Base-by-base conservation (phyloP, 164 flowering plant species). In the Echeveria elegans region DNA sequence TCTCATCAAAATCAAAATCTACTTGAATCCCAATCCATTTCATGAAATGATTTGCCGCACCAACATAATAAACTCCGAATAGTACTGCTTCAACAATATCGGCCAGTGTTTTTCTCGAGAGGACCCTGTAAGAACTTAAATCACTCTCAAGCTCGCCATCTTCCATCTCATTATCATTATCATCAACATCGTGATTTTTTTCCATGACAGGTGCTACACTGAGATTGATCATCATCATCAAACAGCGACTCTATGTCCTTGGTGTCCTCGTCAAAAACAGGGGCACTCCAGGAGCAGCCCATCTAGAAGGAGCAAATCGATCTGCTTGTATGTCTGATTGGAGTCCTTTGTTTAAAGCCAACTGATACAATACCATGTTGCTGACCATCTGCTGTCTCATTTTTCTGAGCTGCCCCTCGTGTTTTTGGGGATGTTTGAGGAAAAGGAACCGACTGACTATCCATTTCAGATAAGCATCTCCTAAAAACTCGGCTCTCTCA, bases 211-310 rank as follows among this genome's bases (percentile, higher is more conserved):
- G 50, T 66, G 50, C 74, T 79, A 68, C 77, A 32, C 71, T 30
- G 40, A 31, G 78, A 58, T 21, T 23, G 66, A 34, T 34, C 7
- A 38, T 80, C 7, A 38, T 80, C 77, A 65, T 80, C 87, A 72
- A 90, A 88, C 61, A 87, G 82, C 23, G 85, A 70, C 37, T 81
- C 90, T 28, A 72, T 78, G 47, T 89, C 97, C 75, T 82, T 94
- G 37, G 75, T 77, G 67, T 95, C 97, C 78, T 95, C 99, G 69
- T 95, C 99, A 85, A 82, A 95, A 24, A 95, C 96, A 38, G 99
- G 99, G 82, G 86, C 59, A 95, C 99, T 9, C 99, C 99, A 40
- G 99, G 99, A 71, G 99, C 99, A 80, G 99, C 90, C 99, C 97
- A 95, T 78, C 99, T 80, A 68, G 96, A 90, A 71, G 97, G 97